phyloP scores from a whole-genome alignment of 371 early-diverging fungal species.

The Parasitella parasitica region DNA sequence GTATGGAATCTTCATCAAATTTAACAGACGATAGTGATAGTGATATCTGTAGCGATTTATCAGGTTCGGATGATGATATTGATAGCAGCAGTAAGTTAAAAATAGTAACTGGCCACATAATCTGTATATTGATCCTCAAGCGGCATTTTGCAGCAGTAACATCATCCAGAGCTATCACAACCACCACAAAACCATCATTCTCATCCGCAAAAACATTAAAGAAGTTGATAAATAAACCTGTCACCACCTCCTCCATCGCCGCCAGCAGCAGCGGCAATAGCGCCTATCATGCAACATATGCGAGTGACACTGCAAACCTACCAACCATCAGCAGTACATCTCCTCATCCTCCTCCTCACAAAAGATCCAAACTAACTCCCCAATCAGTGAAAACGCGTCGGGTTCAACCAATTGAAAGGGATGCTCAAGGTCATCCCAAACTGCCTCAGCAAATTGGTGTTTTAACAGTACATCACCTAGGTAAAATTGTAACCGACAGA shows the following conservation, averaged over 20 bases:
- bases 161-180: neutral
- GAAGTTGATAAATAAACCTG: neutral
- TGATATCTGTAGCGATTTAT: slow-evolving; percentile 36
- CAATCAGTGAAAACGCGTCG: slow-evolving; percentile 42
- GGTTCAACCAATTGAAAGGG: slow-evolving; percentile 66
- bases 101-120: neutral
- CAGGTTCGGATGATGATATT: slow-evolving; percentile 18
- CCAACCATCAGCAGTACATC: neutral
- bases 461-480: slow-evolving; percentile 72
- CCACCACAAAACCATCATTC: neutral
- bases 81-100: no score
- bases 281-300: neutral
- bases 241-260: neutral
- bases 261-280: neutral
- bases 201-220: slow-evolving; percentile 1
- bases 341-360: slow-evolving; percentile 45
- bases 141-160: neutral
- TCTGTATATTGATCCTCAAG: neutral
- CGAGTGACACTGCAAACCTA: slow-evolving; percentile 1
- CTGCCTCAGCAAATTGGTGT: slow-evolving; percentile 84
- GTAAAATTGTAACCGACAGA: slow-evolving; percentile 76
- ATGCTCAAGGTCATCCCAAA: slow-evolving; percentile 69
- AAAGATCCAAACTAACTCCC: slow-evolving; percentile 39
- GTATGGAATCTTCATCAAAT: slow-evolving; percentile 16
- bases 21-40: slow-evolving; percentile 35